Conservation (phyloP, 1,284 basidiomycete genomes). For the Trametes sp. region DNA sequence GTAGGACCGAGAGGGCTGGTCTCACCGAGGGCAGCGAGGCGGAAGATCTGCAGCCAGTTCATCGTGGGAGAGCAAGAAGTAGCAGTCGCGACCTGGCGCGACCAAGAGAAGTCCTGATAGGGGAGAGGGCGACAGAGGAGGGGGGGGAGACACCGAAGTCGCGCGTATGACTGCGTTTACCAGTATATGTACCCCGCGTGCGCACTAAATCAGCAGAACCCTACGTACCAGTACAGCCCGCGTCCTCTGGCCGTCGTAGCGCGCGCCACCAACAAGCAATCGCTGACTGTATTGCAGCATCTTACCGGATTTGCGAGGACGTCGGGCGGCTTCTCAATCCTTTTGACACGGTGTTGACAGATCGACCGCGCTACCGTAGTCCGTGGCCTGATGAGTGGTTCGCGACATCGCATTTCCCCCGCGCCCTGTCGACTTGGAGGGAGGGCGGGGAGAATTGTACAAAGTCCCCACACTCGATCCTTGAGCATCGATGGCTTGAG, state of each 20-base stretch:
- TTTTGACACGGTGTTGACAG: slow-evolving; percentile 6
- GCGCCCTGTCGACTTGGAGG: neutral
- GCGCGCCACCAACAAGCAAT: neutral
- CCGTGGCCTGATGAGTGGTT: neutral
- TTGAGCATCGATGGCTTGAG: too few species aligned
- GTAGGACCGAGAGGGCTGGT: neutral
- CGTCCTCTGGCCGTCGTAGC: neutral
- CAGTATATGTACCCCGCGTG: neutral
- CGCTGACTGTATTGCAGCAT: neutral
- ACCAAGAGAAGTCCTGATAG: too few species aligned
- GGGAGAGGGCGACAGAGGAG: neutral
- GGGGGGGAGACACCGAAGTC: neutral
- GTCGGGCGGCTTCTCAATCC: neutral
- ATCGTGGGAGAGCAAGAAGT: neutral
- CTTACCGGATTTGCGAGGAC: too few species aligned
- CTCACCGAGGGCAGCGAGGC: slow-evolving; percentile 22
- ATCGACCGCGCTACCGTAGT: neutral
- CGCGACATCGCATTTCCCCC: neutral
- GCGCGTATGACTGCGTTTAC: neutral
- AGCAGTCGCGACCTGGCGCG: too few species aligned
- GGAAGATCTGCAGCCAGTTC: slow-evolving; percentile 26
- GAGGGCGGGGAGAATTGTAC: neutral
- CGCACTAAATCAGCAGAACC: neutral
- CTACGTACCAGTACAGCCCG: neutral
- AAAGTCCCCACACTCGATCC: too few species aligned